Percentiles rank a stretch among this genome's conserved stretches.
Evolutionary conservation across 2,329 filamentous ascomycete genomes (phyloP).

Genomic region (Diaporthe amygdali): DNA sequence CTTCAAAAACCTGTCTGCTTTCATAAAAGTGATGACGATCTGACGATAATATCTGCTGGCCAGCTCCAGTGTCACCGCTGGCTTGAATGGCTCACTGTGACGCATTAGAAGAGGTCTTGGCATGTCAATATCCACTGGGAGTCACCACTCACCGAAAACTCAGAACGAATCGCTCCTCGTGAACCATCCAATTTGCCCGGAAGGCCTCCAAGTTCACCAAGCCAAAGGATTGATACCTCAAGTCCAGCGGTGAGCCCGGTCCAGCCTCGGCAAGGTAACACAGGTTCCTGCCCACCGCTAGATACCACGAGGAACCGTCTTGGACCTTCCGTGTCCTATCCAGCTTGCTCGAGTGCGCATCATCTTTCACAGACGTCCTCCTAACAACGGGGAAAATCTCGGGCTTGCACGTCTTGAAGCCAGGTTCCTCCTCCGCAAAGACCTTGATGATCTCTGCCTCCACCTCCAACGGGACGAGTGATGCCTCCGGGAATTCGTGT

Average conservation of each 20-base stretch:
- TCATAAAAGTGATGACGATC: conserved; percentile 59
- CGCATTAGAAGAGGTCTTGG: background rate
- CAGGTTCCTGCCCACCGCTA: conserved; percentile 58
- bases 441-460: conserved; percentile 51
- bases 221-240: conserved; percentile 56
- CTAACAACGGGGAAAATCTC: conserved; percentile 60
- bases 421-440: conserved; percentile 50
- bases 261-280: conserved; percentile 58
- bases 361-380: conserved; percentile 44
- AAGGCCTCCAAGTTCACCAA: conserved; percentile 58
- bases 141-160: conserved; percentile 50
- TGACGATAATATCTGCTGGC: conserved; percentile 60
- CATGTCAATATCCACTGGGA: background rate
- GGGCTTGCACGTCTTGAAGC: conserved; percentile 37
- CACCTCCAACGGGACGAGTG: conserved; percentile 51
- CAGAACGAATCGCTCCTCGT: conserved; percentile 62
- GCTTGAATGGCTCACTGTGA: conserved; percentile 37
- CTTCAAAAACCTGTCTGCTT: conserved; percentile 60
- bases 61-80: conserved; percentile 44
- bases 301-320: conserved; percentile 58
- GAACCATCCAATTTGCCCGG: conserved; percentile 53
- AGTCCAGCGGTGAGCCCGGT: conserved; percentile 50
- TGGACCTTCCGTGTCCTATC: conserved; percentile 50
- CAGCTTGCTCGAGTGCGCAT: conserved; percentile 43
- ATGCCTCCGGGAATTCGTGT: conserved; percentile 38